phyloP scores from a whole-genome alignment of 768 basidiomycete genomes.

The Russula sp. region DNA sequence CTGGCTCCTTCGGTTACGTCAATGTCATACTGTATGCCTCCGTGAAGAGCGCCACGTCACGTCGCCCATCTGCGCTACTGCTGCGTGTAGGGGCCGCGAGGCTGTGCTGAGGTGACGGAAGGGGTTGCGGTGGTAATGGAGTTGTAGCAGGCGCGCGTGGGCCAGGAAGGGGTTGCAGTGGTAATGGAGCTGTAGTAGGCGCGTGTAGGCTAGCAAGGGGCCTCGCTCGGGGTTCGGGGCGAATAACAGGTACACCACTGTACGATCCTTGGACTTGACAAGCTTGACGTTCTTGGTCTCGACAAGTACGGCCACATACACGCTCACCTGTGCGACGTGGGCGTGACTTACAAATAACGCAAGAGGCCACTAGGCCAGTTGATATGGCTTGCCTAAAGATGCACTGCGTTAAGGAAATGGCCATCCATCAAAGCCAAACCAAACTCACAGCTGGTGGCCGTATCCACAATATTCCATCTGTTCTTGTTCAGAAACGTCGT shows the following conservation, averaged over 20 bases:
- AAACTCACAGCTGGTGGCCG: slow-evolving; percentile 21
- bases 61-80: too few species aligned
- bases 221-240: too few species aligned
- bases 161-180: too few species aligned
- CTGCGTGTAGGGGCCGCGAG: too few species aligned
- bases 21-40: too few species aligned
- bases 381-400: slow-evolving; percentile 18
- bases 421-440: not conserved
- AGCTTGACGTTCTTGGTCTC: slow-evolving; percentile 4
- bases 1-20: too few species aligned
- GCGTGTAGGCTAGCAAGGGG: too few species aligned
- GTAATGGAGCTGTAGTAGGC: too few species aligned
- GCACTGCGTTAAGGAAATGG: not conserved
- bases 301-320: slow-evolving; percentile 16
- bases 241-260: not conserved
- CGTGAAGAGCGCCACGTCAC: too few species aligned
- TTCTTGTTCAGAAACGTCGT: slow-evolving; percentile 16
- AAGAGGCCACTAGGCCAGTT: slow-evolving; percentile 15
- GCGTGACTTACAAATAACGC: slow-evolving; percentile 16
- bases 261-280: not conserved
- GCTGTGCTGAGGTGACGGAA: too few species aligned
- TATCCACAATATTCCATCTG: slow-evolving; percentile 26
- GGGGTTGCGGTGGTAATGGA: too few species aligned
- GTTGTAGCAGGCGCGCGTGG: too few species aligned
- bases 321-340: slow-evolving; percentile 12